Base-by-base conservation (phyloP, 2,329 filamentous ascomycete species). In the Venturiaceae sp. region DNA sequence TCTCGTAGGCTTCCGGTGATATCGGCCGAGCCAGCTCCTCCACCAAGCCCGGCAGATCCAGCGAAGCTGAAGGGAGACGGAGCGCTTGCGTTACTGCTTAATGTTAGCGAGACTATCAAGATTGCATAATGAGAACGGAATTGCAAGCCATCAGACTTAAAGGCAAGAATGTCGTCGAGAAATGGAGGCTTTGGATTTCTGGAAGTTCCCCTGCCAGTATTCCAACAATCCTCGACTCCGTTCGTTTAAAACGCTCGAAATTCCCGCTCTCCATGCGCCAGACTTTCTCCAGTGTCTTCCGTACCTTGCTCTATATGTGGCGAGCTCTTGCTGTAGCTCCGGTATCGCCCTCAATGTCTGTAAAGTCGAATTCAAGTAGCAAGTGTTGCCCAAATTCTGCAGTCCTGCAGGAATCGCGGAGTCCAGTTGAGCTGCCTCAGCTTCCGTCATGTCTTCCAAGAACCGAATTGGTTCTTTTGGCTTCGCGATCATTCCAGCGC, bases 361-460 rank as follows among this genome's bases (percentile, higher is more conserved):
- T n/a, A 99, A 80, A 0, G 92, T 96, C 54, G 94, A 94, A 79
- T 99, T 99, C 68, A 97, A 85, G 71, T 99, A 99, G 77, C 94
- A 99, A 3, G 95, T 99, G 74, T 99, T 99, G 65, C 95, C 94
- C 61, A 96, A 78, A 69, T 99, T 99, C 70, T 88, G 82, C 62
- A 99, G 77, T 52, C 94, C 94, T 59, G 92, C 88, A 1, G 95
- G 94, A 50, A 82, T 92, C 53, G 92, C 92, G 60, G 90, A 91
- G 60, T 86, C 87, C 69, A 87, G 83, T 71, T 85, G 85, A 23
- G 94, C 92, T 56, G 85, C 83, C 72, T 97, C 92, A 32, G 91
- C 92, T 70, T 95, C 92, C 28, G 90, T 95, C 92, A 99, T 96
- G 71, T 99, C 94, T 74, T 99, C 94, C 62, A 95, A 75, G 67